phyloP scores from a whole-genome alignment of 169 alveolate species.

The Cryptosporidium meleagridis region DNA sequence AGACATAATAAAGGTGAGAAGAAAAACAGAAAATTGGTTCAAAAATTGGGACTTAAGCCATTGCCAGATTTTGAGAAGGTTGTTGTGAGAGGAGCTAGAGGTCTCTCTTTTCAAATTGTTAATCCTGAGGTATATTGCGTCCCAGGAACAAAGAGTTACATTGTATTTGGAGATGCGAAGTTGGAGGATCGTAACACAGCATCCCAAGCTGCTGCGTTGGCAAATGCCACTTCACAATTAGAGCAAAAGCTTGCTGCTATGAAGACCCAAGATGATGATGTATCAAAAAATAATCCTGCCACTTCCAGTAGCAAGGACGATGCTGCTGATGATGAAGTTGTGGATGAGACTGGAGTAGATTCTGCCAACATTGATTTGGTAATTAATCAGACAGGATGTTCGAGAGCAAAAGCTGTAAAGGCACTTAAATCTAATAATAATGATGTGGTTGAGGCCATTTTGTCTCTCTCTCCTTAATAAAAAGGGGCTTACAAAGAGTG shows the following conservation, averaged over 20 bases:
- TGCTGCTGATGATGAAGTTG: conserved; percentile 79
- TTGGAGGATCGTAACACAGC: conserved; percentile 62
- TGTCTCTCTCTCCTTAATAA: conserved; percentile 76
- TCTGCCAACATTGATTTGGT: conserved; percentile 87
- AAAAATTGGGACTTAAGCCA: conserved; percentile 68
- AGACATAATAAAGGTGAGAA: conserved; percentile 60
- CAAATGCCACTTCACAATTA: conserved; percentile 63
- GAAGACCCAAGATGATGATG: conserved; percentile 25
- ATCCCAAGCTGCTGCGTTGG: conserved; percentile 73
- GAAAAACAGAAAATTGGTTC: conserved; percentile 58
- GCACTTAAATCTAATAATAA: conserved; percentile 87
- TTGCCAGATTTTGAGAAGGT: conserved; percentile 55
- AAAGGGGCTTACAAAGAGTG: conserved; percentile 10
- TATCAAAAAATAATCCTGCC: background rate
- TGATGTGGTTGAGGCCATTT: conserved; percentile 90
- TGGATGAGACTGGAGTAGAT: conserved; percentile 88
- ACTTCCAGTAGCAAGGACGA: conserved; percentile 45
- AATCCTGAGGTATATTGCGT: conserved; percentile 63
- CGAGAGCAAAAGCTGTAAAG: conserved; percentile 86
- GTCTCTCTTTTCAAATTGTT: conserved; percentile 56
- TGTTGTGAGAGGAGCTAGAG: conserved; percentile 69
- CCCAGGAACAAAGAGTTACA: conserved; percentile 60
- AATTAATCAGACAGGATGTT: conserved; percentile 87
- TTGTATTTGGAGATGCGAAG: conserved; percentile 65
- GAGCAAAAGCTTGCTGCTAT: conserved; percentile 73